Percentiles rank a stretch among this genome's conserved stretches.
phyloP scores from a whole-genome alignment of 139 green algal genomes.

The Nannochloris sp. region DNA sequence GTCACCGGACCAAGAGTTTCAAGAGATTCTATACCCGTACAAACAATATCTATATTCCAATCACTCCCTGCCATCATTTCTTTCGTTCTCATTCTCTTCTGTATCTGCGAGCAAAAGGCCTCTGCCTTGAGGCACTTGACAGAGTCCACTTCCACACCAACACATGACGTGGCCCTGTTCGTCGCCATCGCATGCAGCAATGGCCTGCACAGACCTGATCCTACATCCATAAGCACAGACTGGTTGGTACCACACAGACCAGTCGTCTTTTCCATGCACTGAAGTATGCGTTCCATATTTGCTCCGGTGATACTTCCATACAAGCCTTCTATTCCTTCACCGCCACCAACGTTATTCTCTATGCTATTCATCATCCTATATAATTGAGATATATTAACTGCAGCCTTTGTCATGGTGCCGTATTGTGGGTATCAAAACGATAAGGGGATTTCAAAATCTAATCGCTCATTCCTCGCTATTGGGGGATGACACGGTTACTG shows the following conservation, averaged over 20 bases:
- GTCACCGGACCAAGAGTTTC: constrained; percentile 56
- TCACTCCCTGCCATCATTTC: background rate
- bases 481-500: too few relatives aligned
- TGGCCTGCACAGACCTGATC: constrained; percentile 76
- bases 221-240: constrained; percentile 74
- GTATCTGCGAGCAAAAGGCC: constrained; percentile 51
- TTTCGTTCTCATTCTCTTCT: constrained; percentile 22
- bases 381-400: too few relatives aligned
- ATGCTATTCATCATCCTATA: background rate
- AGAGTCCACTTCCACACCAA: constrained; percentile 70
- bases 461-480: too few relatives aligned
- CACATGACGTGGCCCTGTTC: constrained; percentile 28
- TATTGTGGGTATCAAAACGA: too few relatives aligned
- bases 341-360: constrained; percentile 78
- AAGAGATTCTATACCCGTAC: constrained; percentile 29
- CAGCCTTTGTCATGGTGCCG: too few relatives aligned
- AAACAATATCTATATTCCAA: background rate
- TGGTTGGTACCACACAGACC: constrained; percentile 28
- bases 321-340: constrained; percentile 83
- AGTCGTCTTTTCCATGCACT: constrained; percentile 49
- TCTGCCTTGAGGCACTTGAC: constrained; percentile 80
- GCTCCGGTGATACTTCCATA: constrained; percentile 75
- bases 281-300: constrained; percentile 67
- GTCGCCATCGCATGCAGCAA: constrained; percentile 68
- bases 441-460: too few relatives aligned